Evolutionary conservation across 495 filamentous ascomycete genomes (phyloP), one percentile per base, ranked within the genome.

Genomic region (Jackrogersella multiformis): DNA sequence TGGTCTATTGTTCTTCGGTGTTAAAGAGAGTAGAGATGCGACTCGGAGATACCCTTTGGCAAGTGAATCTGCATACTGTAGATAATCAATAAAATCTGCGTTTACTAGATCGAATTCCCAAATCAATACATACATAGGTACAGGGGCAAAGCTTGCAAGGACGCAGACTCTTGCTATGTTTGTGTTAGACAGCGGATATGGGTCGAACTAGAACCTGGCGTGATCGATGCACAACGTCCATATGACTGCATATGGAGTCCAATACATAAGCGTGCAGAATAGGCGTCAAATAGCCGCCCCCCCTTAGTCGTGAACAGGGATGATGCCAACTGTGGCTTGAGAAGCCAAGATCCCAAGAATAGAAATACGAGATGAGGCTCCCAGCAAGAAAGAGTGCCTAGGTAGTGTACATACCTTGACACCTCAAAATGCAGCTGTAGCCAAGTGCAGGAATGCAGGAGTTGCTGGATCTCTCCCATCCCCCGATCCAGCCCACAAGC

Each of bases 321-420:
- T 65, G 23, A 58, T 67, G 53, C 54, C 54, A 35, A 24, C 39
- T 30, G 48, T 67, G 34, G 63, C 54, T 56, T 41, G 45, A 44
- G 21, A 53, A 56, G 63, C 63, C 58, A 71, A 67, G 68, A 32
- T 49, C 35, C 54, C 45, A 63, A 35, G 39, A 59, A 57, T 59
- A 67, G 63, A 61, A 71, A 67, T 63, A 63, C 68, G 68, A 71
- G 63, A 38, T 66, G 68, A 66, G 68, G 63, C 62, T 65, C 67
- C 41, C 61, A 44, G 49, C 34, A 61, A 24, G 9, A 58, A 58
- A 56, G 42, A n/a, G n/a, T n/a, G n/a, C n/a, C n/a, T n/a, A n/a
- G n/a, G n/a, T n/a, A n/a, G n/a, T n/a, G n/a, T n/a, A 41, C 6
- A 36, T 18, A 20, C 28, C 28, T 26, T 44, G 8, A 61, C 61